Evolutionary conservation across 768 basidiomycete species (phyloP).

Genomic region (Podaxis sp.): DNA sequence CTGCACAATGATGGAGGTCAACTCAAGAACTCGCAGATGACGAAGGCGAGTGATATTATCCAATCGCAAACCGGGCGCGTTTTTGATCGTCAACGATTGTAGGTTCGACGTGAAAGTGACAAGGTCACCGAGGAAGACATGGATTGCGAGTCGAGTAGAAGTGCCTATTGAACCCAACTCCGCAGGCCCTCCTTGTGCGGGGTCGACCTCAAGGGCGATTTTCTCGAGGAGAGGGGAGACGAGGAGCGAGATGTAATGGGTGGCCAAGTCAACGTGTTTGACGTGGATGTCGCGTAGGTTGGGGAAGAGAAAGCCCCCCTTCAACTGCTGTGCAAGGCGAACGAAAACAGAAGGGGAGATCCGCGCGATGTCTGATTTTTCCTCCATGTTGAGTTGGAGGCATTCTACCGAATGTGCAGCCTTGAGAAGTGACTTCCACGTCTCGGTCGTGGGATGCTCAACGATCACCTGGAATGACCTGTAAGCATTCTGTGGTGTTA

Average conservation of each 20-base stretch:
- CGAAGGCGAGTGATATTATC: neutral
- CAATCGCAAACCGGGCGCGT: neutral
- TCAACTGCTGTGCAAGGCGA: conserved; percentile 1
- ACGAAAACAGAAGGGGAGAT: neutral
- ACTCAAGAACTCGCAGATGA: neutral
- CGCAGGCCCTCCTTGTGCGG: too few relatives aligned
- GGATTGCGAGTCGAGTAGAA: neutral
- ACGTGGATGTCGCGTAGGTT: neutral
- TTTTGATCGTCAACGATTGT: neutral
- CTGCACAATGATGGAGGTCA: neutral
- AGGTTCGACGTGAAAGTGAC: neutral
- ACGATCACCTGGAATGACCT: neutral
- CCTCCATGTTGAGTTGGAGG: neutral
- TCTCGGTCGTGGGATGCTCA: neutral
- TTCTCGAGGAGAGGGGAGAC: neutral
- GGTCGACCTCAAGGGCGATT: neutral
- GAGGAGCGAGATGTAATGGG: neutral
- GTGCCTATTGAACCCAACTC: neutral
- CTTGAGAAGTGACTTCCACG: neutral
- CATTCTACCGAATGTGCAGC: neutral
- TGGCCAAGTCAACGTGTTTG: neutral
- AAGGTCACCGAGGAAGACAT: neutral
- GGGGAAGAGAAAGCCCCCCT: neutral
- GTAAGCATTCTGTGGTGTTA: neutral
- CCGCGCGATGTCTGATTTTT: neutral